Evolutionary conservation across 1,139 yeast species (phyloP).

Genomic region (Lodderomyces parapsilosis): DNA sequence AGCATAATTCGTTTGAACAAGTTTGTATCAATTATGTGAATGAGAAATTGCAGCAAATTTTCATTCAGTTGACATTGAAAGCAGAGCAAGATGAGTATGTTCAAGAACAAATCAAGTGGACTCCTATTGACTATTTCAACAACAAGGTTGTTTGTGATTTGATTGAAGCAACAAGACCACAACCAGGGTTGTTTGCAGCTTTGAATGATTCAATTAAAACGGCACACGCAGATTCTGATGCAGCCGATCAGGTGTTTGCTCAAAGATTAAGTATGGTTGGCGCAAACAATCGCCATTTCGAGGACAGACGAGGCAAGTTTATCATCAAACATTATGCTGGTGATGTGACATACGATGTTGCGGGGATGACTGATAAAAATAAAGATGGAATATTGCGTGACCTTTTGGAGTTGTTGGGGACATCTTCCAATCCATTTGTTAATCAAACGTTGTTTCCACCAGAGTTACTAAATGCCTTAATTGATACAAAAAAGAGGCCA

Average conservation of each 20-base stretch:
- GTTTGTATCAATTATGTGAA: constrained; percentile 95
- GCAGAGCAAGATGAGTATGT: constrained; percentile 98
- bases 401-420: constrained; percentile 70
- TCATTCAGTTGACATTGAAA: constrained; percentile 90
- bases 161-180: constrained; percentile 89
- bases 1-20: constrained; percentile 95
- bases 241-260: constrained; percentile 96
- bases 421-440: constrained; percentile 70
- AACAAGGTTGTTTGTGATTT: constrained; percentile 96
- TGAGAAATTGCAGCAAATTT: constrained; percentile 95
- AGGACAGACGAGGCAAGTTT: constrained; percentile 83
- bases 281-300: constrained; percentile 81
- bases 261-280: constrained; percentile 86
- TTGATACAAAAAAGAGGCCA: constrained; percentile 78
- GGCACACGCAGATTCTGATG: constrained; percentile 96
- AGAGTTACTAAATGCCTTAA: constrained; percentile 52
- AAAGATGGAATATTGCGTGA: constrained; percentile 93
- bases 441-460: constrained; percentile 70
- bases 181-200: constrained; percentile 94
- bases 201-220: constrained; percentile 97
- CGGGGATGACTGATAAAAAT: constrained; percentile 94
- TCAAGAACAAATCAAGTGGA: constrained; percentile 94
- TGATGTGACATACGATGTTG: constrained; percentile 90
- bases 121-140: constrained; percentile 95
- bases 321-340: constrained; percentile 97